Conservation (phyloP, 768 basidiomycete species). For the Mrakia gelida region DNA sequence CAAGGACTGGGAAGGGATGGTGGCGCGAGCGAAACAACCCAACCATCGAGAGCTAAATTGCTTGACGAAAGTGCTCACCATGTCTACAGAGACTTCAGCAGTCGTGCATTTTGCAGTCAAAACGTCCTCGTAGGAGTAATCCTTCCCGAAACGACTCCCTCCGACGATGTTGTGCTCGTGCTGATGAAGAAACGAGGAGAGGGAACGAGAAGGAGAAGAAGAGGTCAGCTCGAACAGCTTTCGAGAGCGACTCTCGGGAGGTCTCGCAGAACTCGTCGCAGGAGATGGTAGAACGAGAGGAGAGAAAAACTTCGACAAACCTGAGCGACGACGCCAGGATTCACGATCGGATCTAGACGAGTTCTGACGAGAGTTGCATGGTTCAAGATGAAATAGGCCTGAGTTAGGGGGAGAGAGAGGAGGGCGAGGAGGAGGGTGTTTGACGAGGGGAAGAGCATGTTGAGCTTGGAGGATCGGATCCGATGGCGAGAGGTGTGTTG, state of each 20-base stretch:
- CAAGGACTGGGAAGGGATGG: not conserved
- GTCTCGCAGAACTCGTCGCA: no score
- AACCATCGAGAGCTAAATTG: no score
- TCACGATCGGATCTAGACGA: slow-evolving; percentile 37
- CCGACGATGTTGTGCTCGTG: slow-evolving; percentile 45
- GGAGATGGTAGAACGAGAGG: not conserved
- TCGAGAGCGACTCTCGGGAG: no score
- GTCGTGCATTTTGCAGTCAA: slow-evolving; percentile 44
- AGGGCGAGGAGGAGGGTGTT: not conserved
- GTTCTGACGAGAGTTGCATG: slow-evolving; percentile 15
- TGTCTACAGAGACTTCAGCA: slow-evolving; percentile 43
- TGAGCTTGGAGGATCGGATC: no score
- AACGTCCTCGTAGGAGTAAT: slow-evolving; percentile 41
- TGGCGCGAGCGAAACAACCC: not conserved
- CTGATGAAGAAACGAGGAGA: not conserved
- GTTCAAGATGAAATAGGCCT: slow-evolving; percentile 25
- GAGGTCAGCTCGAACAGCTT: not conserved
- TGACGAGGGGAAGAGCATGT: no score
- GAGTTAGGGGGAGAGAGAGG: not conserved
- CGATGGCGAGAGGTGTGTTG: no score
- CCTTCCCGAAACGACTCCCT: slow-evolving; percentile 43
- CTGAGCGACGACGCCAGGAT: slow-evolving; percentile 32
- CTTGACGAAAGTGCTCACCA: slow-evolving; percentile 13
- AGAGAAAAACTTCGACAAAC: not conserved
- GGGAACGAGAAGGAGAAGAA: not conserved